Base-by-base conservation (phyloP, 2,329 filamentous ascomycete species). In the Nigrograna mackinnonii region DNA sequence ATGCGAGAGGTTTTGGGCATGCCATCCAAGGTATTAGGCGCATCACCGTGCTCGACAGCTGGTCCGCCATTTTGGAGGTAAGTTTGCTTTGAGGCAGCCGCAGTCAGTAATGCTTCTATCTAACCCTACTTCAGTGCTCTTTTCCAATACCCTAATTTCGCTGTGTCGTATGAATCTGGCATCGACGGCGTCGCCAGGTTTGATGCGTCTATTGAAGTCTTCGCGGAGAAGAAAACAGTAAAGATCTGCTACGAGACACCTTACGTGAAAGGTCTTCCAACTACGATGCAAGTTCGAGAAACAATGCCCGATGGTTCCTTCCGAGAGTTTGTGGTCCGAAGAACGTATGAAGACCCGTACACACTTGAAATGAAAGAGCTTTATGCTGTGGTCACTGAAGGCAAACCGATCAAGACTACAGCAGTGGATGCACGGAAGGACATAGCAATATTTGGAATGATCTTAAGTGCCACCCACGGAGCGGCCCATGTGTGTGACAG, bases 111-210 rank as follows among this genome's bases (percentile, higher is more conserved):
- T n/a, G n/a, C n/a, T n/a, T n/a, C n/a, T n/a, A n/a, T n/a, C 35
- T 21, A 14, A 26, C 22, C n/a, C n/a, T 37, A 39, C n/a, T 39
- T n/a, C 26, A 47, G 38, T 31, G 49, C 39, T 4, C 36, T 52
- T 4, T 49, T 53, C 41, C 17, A 46, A 32, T 55, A 51, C 35
- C n/a, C 30, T 4, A 35, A 28, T 4, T 85, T 82, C 43, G 67
- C 77, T 0, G 71, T 82, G 2, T 71, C 74, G 0, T 85, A 83
- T 49, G 82, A 85, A 48, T 76, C 74, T 0, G 81, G 82, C 0
- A 67, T 83, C 17, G 74, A 79, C 48, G 54, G 59, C 0, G 72
- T 85, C 1, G 78, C 80, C 0, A 52, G 63, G 0, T 81, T 82
- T 37, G 79, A 82, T 40, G 76, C 78, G 0, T 70, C 75, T 33